phyloP scores from a whole-genome alignment of 805 yeast genomes.

The Scheffersomyces lignosus region DNA sequence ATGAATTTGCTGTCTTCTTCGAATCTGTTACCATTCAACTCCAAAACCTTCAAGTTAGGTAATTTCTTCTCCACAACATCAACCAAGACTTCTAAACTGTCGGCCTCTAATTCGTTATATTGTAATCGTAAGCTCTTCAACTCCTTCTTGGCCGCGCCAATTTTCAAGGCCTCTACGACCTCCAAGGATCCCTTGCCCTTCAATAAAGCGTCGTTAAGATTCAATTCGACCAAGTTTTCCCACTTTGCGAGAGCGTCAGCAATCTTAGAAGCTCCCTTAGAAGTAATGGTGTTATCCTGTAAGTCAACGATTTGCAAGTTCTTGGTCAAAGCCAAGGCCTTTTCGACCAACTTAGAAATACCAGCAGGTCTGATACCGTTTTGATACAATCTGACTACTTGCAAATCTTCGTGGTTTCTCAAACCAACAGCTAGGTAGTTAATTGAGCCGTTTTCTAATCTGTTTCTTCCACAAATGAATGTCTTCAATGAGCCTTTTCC shows the following conservation, averaged over 20 bases:
- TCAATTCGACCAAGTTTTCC: slow-evolving; percentile 71
- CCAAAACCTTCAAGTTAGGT: slow-evolving; percentile 63
- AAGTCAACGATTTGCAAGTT: slow-evolving; percentile 72
- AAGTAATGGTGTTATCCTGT: slow-evolving; percentile 94
- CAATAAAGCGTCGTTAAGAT: slow-evolving; percentile 85
- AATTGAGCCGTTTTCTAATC: slow-evolving; percentile 94
- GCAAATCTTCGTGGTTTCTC: slow-evolving; percentile 72
- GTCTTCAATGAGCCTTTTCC: slow-evolving; percentile 64
- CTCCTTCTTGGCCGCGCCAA: slow-evolving; percentile 34
- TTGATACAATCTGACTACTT: slow-evolving; percentile 81
- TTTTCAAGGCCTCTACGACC: slow-evolving; percentile 48
- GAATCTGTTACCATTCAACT: slow-evolving; percentile 90
- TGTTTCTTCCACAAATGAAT: slow-evolving; percentile 94
- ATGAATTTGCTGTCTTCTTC: slow-evolving; percentile 81
- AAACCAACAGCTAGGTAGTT: slow-evolving; percentile 82
- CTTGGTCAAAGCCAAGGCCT: slow-evolving; percentile 67
- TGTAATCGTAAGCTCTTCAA: slow-evolving; percentile 71
- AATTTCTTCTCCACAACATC: slow-evolving; percentile 54
- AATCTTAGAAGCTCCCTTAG: slow-evolving; percentile 57
- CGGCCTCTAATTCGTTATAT: slow-evolving; percentile 79
- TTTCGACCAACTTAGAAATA: slow-evolving; percentile 65
- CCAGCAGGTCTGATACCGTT: slow-evolving; percentile 98
- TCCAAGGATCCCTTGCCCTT: slow-evolving; percentile 72
- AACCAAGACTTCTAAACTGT: slow-evolving; percentile 59
- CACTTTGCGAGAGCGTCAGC: slow-evolving; percentile 54